Percentiles rank a stretch among this genome's conserved stretches.
Conservation (phyloP, 2,329 filamentous ascomycete genomes). For the Trichothecium sympodiale region DNA sequence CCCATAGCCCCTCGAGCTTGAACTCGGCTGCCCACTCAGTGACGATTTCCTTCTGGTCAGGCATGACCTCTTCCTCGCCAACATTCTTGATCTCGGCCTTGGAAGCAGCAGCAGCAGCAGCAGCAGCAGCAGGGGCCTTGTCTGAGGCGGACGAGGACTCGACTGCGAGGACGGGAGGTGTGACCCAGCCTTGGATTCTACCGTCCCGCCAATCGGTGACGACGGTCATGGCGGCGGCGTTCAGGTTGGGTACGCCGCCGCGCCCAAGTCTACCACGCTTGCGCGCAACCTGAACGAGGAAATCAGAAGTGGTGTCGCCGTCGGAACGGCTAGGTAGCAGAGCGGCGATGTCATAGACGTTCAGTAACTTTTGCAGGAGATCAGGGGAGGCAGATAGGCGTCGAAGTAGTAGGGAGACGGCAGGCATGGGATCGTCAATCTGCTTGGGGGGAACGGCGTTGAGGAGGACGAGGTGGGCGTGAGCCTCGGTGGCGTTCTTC, state of each 20-base stretch:
- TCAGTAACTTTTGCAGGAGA: conserved; percentile 67
- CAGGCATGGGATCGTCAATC: conserved; percentile 84
- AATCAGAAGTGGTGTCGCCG: conserved; percentile 76
- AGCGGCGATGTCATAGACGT: conserved; percentile 75
- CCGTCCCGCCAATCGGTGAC: conserved; percentile 96
- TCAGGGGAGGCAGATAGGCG: conserved; percentile 57
- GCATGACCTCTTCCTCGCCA: conserved; percentile 33
- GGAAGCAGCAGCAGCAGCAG: conserved; percentile 15
- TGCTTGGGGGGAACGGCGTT: conserved; percentile 91
- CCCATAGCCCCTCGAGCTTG: conserved; percentile 87
- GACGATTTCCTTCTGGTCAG: conserved; percentile 77
- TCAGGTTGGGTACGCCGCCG: conserved; percentile 82
- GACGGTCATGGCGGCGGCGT: conserved; percentile 81
- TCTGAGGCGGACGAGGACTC: conserved; percentile 20
- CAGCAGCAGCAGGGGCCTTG: too few species aligned
- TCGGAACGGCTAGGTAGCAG: conserved; percentile 55
- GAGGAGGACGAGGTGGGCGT: conserved; percentile 75
- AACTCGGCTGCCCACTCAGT: conserved; percentile 92
- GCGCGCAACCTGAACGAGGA: conserved; percentile 86
- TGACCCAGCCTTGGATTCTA: conserved; percentile 84
- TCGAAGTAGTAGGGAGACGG: conserved; percentile 73
- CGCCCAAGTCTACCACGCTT: conserved; percentile 83
- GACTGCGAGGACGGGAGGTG: conserved; percentile 58
- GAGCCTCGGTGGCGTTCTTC: conserved; percentile 58
- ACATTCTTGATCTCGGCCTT: conserved; percentile 24